Evolutionary conservation across 2,329 filamentous ascomycete species (phyloP).

Genomic region (Metarhizium sp.): DNA sequence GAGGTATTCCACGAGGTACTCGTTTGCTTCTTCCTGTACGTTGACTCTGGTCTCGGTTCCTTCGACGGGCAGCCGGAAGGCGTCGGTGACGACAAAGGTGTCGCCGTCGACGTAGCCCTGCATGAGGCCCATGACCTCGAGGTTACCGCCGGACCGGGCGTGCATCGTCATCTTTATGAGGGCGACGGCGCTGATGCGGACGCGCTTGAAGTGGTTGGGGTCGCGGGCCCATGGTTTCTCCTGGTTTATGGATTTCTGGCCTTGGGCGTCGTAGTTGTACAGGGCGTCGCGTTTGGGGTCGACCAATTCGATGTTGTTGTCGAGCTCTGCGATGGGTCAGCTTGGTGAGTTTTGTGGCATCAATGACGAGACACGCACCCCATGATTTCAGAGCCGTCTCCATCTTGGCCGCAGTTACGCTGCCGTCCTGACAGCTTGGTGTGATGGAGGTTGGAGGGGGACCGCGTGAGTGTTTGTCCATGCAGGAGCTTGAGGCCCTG

Average conservation of each 20-base stretch:
- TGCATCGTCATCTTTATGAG: constrained; percentile 99
- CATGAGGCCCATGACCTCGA: constrained; percentile 98
- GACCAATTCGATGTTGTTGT: constrained; percentile 75
- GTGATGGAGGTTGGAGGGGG: constrained; percentile 8
- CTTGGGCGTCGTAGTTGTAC: constrained; percentile 67
- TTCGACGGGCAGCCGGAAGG: constrained; percentile 88
- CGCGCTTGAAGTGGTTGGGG: constrained; percentile 81
- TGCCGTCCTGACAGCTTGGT: not conserved
- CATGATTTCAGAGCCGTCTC: constrained; percentile 22
- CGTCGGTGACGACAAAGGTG: constrained; percentile 85
- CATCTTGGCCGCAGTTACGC: constrained; percentile 2
- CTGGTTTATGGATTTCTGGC: constrained; percentile 56
- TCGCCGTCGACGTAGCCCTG: constrained; percentile 83
- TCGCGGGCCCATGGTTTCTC: constrained; percentile 68
- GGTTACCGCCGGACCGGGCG: constrained; percentile 80
- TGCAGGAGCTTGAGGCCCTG: not conserved
- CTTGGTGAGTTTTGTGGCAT: not conserved
- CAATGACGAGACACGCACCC: constrained; percentile 10
- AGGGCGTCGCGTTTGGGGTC: constrained; percentile 84
- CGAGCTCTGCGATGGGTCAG: constrained; percentile 55
- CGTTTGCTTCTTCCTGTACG: constrained; percentile 89
- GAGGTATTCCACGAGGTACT: constrained; percentile 89
- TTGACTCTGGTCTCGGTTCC: constrained; percentile 98
- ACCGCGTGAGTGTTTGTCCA: not conserved
- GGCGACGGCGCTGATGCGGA: constrained; percentile 87